A percentile compares a stretch with the other conserved stretches of the same genome.
These are phyloP conservation scores for Fusarium sp. DNA, from an alignment of 2,329 filamentous ascomycete genomes.

Conservation along the genomic window DNA sequence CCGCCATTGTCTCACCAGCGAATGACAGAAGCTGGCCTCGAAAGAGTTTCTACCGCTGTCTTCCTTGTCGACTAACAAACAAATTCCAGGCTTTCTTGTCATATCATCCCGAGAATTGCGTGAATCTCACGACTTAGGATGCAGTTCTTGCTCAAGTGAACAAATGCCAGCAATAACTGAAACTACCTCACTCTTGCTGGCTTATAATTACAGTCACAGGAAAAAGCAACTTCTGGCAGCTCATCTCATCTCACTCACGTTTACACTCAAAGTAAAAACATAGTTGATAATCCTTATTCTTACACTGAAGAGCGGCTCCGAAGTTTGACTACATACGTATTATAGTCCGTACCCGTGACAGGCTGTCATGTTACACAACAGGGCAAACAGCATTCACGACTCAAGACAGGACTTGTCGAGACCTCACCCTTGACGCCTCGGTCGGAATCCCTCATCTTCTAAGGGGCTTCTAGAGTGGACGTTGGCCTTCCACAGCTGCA, in stretches of 20 bases:
- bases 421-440: neutral
- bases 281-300: neutral
- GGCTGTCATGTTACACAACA: constrained; percentile 22
- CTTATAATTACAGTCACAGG: neutral
- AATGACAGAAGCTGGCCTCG: constrained; percentile 20
- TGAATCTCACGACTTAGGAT: neutral
- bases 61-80: constrained; percentile 1
- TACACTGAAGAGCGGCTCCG: constrained; percentile 16
- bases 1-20: constrained; percentile 13
- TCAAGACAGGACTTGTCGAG: constrained; percentile 9
- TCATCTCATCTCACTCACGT: constrained; percentile 6
- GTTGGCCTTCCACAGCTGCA: neutral
- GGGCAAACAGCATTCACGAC: constrained; percentile 11
- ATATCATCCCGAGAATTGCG: neutral
- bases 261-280: neutral
- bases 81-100: constrained; percentile 3
- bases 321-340: neutral
- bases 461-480: constrained; percentile 15
- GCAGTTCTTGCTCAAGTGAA: neutral
- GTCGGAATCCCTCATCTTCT: neutral
- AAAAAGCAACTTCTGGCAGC: constrained; percentile 31
- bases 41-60: constrained; percentile 4
- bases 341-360: neutral
- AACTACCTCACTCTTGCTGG: neutral
- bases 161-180: neutral